Percentiles rank a stretch among this genome's conserved stretches.
Conservation (phyloP, 805 yeast genomes). For the Lipomyces spencermartinsiae region DNA sequence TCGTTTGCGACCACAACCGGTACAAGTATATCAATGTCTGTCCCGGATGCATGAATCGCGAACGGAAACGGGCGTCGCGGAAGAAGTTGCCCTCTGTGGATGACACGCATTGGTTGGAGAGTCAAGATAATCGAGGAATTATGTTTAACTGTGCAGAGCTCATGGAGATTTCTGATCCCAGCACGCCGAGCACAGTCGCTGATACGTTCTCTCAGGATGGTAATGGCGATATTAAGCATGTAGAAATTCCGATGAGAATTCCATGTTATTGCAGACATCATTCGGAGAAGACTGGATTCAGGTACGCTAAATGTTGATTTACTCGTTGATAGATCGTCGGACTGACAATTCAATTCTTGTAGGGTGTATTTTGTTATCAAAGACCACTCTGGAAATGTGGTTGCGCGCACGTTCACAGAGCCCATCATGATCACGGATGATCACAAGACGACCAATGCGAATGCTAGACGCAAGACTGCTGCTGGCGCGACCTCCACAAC, state of each 20-base stretch:
- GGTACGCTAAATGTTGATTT: conserved; percentile 49
- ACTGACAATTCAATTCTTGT: conserved; percentile 2
- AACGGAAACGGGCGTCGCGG: conserved; percentile 90
- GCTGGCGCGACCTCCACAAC: conserved; percentile 4
- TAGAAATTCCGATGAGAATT: conserved; percentile 71
- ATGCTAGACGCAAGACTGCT: conserved; percentile 24
- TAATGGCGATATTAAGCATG: conserved; percentile 44
- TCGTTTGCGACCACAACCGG: conserved; percentile 60
- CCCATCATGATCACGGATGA: conserved; percentile 93
- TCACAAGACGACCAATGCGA: conserved; percentile 62
- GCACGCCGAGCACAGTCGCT: conserved; percentile 34
- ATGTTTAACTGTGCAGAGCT: conserved; percentile 92
- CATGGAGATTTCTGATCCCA: conserved; percentile 61
- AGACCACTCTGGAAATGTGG: conserved; percentile 62
- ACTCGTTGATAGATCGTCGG: not conserved
- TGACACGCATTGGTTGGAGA: conserved; percentile 81
- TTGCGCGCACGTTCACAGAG: conserved; percentile 74
- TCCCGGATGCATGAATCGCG: conserved; percentile 87
- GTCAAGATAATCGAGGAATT: conserved; percentile 77
- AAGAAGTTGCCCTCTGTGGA: conserved; percentile 80
- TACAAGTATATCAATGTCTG: conserved; percentile 74
- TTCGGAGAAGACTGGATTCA: conserved; percentile 82
- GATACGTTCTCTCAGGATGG: conserved; percentile 8
- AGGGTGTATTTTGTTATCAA: conserved; percentile 56
- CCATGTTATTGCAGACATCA: conserved; percentile 98